Evolutionary conservation across 2,329 filamentous ascomycete genomes (phyloP).

Genomic region (Neofusicoccum cordaticola): DNA sequence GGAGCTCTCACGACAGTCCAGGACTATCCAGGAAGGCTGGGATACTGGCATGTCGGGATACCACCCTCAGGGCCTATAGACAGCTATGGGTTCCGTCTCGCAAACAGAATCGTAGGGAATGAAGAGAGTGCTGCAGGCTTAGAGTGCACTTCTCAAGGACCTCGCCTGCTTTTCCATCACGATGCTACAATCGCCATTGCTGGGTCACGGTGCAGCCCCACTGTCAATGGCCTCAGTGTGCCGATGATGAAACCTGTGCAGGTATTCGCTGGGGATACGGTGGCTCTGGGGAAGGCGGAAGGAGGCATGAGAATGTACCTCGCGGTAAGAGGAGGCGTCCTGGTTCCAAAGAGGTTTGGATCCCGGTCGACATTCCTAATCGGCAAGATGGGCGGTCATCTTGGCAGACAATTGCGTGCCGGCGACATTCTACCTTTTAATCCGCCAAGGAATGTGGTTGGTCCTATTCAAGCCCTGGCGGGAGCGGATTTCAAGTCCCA

Average conservation of each 20-base stretch:
- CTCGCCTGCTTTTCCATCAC: neutral
- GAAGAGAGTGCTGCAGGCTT: neutral
- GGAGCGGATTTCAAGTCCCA: neutral
- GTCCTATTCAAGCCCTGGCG: neutral
- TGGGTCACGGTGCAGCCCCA: neutral
- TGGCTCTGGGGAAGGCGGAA: neutral
- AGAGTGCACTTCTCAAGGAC: neutral
- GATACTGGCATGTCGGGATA: neutral
- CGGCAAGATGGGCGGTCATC: neutral
- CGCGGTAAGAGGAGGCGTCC: neutral
- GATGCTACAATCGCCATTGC: neutral
- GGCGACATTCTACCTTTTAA: neutral
- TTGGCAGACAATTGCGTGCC: neutral
- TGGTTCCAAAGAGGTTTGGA: neutral
- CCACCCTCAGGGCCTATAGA: neutral
- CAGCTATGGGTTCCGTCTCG: neutral
- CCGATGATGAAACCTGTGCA: neutral
- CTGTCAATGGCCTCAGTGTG: neutral
- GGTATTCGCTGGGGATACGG: neutral
- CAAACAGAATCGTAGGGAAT: neutral
- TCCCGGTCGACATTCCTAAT: neutral
- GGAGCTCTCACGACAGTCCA: neutral
- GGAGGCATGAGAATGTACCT: neutral
- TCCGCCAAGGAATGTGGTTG: neutral
- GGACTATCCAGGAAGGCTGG: neutral